A percentile compares a stretch with the other conserved stretches of the same genome.
These are phyloP conservation scores for Hanseniaspora pseudoguilliermondii DNA, from an alignment of 805 yeast genomes.

Conservation along the genomic window DNA sequence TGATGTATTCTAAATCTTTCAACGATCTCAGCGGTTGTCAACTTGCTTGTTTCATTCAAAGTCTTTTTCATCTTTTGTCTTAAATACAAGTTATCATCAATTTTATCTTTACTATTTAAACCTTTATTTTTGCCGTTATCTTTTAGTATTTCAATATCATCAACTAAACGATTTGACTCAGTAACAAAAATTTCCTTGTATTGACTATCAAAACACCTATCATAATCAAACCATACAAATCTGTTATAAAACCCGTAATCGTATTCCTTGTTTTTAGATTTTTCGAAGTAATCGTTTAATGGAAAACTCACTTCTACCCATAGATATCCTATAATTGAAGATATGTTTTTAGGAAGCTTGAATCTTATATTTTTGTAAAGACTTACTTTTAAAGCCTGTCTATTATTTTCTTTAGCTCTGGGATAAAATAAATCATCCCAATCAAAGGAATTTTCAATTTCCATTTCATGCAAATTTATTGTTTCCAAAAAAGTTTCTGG, in stretches of 20 bases:
- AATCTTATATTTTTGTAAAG: neutral
- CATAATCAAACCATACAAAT: constrained; percentile 12
- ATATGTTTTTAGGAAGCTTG: neutral
- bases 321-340: constrained; percentile 10
- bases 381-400: too few relatives aligned
- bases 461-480: neutral
- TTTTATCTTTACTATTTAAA: neutral
- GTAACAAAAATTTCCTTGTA: neutral
- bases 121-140: neutral
- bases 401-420: neutral
- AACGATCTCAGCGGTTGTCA: neutral
- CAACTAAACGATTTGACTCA: neutral
- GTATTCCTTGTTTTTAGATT: constrained; percentile 4
- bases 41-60: neutral
- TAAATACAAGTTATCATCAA: neutral
- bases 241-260: constrained; percentile 10
- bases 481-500: neutral
- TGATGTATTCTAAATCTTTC: constrained; percentile 10
- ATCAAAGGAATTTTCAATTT: neutral
- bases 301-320: constrained; percentile 10
- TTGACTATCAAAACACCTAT: neutral
- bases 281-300: neutral
- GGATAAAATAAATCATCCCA: neutral
- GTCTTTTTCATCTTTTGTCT: neutral
- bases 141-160: constrained; percentile 1